Evolutionary conservation across 2,329 filamentous ascomycete genomes (phyloP).

Genomic region (Fusarium sp.): DNA sequence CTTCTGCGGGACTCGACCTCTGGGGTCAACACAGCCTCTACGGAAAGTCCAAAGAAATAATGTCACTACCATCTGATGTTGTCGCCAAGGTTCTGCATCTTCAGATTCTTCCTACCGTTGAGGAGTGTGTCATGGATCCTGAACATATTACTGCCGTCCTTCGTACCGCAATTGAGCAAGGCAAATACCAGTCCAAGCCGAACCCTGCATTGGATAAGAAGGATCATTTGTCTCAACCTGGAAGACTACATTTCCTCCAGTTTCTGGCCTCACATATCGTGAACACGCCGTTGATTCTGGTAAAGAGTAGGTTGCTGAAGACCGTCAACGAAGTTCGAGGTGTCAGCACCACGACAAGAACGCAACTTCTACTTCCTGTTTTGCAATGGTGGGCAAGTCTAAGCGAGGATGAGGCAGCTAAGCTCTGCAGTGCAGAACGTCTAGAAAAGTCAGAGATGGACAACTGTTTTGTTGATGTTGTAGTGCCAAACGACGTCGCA

Average conservation of each 20-base stretch:
- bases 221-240: conserved; percentile 65
- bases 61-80: conserved; percentile 68
- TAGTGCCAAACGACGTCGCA: conserved; percentile 62
- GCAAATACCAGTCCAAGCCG: conserved; percentile 50
- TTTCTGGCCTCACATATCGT: conserved; percentile 80
- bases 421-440: conserved; percentile 52
- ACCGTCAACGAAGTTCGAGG: conserved; percentile 78
- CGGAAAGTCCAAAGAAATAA: conserved; percentile 61
- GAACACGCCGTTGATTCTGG: conserved; percentile 71
- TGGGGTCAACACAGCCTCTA: conserved; percentile 77
- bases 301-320: conserved; percentile 77
- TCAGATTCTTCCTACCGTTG: conserved; percentile 77
- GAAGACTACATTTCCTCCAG: conserved; percentile 71
- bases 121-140: conserved; percentile 86
- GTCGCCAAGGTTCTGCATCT: conserved; percentile 69
- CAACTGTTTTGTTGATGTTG: conserved; percentile 58
- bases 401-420: conserved; percentile 58
- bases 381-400: conserved; percentile 75
- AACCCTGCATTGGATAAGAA: conserved; percentile 59
- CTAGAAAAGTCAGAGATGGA: conserved; percentile 55
- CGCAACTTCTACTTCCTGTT: conserved; percentile 78
- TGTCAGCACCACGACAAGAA: conserved; percentile 74
- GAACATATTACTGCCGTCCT: conserved; percentile 74
- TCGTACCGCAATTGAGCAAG: conserved; percentile 51
- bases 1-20: conserved; percentile 52